Conservation (phyloP, 2,329 filamentous ascomycete species). For the Trichophyton simii region DNA sequence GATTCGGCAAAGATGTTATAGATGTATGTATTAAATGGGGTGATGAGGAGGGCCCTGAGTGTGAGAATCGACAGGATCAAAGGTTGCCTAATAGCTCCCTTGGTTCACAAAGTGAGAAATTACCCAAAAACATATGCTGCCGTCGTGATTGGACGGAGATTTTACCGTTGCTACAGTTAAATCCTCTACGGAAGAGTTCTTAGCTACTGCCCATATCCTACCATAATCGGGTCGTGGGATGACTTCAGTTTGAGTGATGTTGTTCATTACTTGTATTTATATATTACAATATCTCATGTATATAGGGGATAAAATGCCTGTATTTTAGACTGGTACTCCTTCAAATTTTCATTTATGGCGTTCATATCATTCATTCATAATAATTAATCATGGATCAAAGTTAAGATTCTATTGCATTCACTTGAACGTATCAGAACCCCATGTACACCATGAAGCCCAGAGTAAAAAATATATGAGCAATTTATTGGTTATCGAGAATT, state of each 20-base stretch:
- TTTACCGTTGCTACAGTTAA: constrained; percentile 4
- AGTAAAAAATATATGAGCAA: background rate
- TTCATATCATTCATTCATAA: no score
- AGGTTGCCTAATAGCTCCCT: background rate
- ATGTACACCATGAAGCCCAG: background rate
- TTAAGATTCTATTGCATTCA: background rate
- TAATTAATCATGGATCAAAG: no score
- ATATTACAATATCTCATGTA: no score
- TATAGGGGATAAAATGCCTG: no score
- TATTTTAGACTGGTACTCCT: no score
- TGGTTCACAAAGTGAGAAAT: background rate
- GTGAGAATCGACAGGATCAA: background rate
- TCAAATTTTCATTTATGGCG: no score
- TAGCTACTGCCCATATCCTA: background rate
- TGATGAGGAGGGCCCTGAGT: background rate
- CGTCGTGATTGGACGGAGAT: constrained; percentile 20
- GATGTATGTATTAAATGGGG: constrained; percentile 25
- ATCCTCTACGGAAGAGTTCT: background rate
- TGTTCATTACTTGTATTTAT: no score
- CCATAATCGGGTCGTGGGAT: background rate
- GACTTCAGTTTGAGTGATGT: background rate
- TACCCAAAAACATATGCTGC: constrained; percentile 14
- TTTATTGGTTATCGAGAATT: constrained; percentile 5
- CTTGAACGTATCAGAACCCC: background rate
- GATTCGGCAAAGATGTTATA: constrained; percentile 20